Evolutionary conservation across 2,329 filamentous ascomycete genomes (phyloP), one percentile per base, ranked within the genome.

Genomic region (Fusarium xylarioides): DNA sequence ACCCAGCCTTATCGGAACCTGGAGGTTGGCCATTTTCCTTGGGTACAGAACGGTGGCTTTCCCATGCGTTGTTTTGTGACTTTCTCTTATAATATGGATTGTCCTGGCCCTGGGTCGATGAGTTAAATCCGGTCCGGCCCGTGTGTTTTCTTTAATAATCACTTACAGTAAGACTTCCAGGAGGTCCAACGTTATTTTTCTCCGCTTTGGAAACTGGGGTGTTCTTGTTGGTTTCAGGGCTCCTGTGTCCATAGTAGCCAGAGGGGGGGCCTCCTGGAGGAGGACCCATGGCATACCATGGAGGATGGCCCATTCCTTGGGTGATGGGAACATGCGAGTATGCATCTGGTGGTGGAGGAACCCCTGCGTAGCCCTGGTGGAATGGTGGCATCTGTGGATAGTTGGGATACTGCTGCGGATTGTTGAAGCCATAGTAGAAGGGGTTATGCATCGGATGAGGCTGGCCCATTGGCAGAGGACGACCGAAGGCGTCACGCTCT

Each of bases 391-490:
- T 65, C 7, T 63, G 71, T n/a, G 74, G 72, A 55, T 78, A 78
- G 12, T 70, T 73, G 38, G 63, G 71, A 23, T 70, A 71, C 37
- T 67, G 68, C 32, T 73, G 75, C 4, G 73, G 71, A 14, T 76
- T 71, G 16, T 78, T 73, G 65, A 84, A 85, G 4, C 84, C 84
- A 46, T 83, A 72, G 28, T 82, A 83, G 73, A 82, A 87, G 0
- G 83, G 83, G 34, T 86, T 86, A 26, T 83, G 77, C 16, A 76
- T 57, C 6, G 85, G 85, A 64, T 86, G 83, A 8, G 84, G 83
- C 56, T 82, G 81, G 7, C 86, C 85, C 14, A 85, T 66, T 0
- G 84, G 84, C 11, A 85, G 73, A 7, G 81, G 77, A 18, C 77
- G 77, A 14, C 75, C 73, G 30, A 76, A 77, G 23, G 79, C 69